Base-by-base conservation (phyloP, 257 asterid species). In the Lycium barbarum region DNA sequence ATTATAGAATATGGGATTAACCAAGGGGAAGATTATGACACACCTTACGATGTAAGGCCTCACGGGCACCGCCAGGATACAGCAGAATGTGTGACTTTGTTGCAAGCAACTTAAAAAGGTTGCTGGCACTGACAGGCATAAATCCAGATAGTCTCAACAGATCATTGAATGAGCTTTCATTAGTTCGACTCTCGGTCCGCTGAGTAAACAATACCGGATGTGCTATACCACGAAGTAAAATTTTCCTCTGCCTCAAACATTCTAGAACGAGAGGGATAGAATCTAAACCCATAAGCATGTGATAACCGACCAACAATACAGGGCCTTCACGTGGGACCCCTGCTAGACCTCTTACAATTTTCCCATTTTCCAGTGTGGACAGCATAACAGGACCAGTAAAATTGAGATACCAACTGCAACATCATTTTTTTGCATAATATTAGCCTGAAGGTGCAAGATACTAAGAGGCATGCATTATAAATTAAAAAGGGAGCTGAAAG, bases 51-150 rank as follows among this genome's bases (percentile, higher is more conserved):
- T 95, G 99, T 26, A 95, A 89, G 86, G 99, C 98, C 89, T 97
- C 99, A 33, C 99, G 99, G 83, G 95, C 98, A 83, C 99, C 99
- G 45, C 99, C 99, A 14, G 99, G 99, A 86, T 95, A 97, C 82
- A 97, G 95, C 86, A 97, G 93, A 79, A 95, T 95, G 17, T 97
- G 98, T 45, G 99, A 97, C 81, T 93, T 95, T 51, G 90, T 85
- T 62, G 92, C 87, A 13, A 95, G 83, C 92, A 97, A n/a, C 88
- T 95, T 95, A 92, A 95, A 93, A 59, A 97, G 87, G 88, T 90
- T 95, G 91, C 89, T 89, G 15, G 97, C 89, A 83, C 90, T 84
- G 67, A 94, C 99, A 3, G 99, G 99, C 80, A 90, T 38, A 2
- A 94, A 98, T 54, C 99, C 99, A 18, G 88, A 97, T 65, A 95